These are phyloP conservation scores for Arachis stenosperma DNA, from an alignment of 306 rosid genomes.

Conservation along the genomic window DNA sequence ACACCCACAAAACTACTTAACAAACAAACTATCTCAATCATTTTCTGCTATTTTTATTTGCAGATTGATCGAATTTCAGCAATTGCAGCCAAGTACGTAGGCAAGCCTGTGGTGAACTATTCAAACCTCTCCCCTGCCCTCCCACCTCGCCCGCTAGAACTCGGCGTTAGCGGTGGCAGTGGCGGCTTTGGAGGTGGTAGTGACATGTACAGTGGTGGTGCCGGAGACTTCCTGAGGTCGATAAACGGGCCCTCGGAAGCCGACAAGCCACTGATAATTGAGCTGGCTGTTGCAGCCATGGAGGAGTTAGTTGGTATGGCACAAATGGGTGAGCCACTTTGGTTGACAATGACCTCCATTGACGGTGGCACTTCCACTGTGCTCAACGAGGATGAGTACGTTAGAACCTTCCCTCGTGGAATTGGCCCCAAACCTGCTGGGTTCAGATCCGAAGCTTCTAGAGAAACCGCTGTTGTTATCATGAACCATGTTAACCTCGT, in stretches of 20 bases:
- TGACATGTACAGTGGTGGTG: slow-evolving; percentile 68
- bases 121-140: slow-evolving; percentile 71
- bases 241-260: slow-evolving; percentile 73
- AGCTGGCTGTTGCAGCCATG: slow-evolving; percentile 96
- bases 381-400: slow-evolving; percentile 82
- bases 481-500: slow-evolving; percentile 90
- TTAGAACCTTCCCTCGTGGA: slow-evolving; percentile 79
- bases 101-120: slow-evolving; percentile 85
- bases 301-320: slow-evolving; percentile 90
- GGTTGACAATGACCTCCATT: slow-evolving; percentile 63
- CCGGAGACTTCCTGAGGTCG: slow-evolving; percentile 75
- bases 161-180: slow-evolving; percentile 50
- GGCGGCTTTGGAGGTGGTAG: slow-evolving; percentile 56
- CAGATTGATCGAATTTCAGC: slow-evolving; percentile 93
- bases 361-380: slow-evolving; percentile 55
- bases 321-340: slow-evolving; percentile 86
- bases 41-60: too few relatives aligned
- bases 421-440: slow-evolving; percentile 76
- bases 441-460: slow-evolving; percentile 76
- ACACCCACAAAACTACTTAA: too few relatives aligned
- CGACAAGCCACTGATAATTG: slow-evolving; percentile 86
- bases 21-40: too few relatives aligned
- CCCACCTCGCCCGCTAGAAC: slow-evolving; percentile 72
- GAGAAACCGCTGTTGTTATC: slow-evolving; percentile 81
- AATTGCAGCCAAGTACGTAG: slow-evolving; percentile 93